Conservation (phyloP, 2,329 filamentous ascomycete species). For the Fusarium abutilonis region DNA sequence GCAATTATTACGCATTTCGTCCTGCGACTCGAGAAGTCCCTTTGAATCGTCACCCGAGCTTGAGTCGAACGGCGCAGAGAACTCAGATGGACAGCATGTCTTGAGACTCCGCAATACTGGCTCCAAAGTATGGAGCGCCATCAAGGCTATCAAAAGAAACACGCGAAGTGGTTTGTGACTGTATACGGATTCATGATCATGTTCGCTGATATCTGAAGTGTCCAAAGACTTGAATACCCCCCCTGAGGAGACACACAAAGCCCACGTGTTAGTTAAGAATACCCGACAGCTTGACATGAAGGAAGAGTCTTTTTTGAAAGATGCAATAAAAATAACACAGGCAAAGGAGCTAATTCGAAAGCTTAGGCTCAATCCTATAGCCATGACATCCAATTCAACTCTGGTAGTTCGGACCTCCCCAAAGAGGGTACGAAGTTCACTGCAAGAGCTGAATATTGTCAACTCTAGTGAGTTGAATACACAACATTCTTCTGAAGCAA, state of each 20-base stretch:
- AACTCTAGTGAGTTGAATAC: slow-evolving; percentile 37
- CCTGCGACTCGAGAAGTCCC: slow-evolving; percentile 25
- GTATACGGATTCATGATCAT: background rate
- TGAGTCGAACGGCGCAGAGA: slow-evolving; percentile 12
- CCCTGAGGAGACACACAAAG: slow-evolving; percentile 9
- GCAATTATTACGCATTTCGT: slow-evolving; percentile 37
- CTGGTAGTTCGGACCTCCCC: slow-evolving; percentile 43
- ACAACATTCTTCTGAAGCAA: slow-evolving; percentile 44
- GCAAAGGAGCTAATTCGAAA: slow-evolving; percentile 44
- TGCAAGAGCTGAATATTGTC: slow-evolving; percentile 37
- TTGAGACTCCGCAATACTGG: slow-evolving; percentile 44
- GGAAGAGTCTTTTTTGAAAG: background rate
- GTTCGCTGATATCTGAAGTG: slow-evolving; percentile 22
- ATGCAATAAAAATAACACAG: slow-evolving; percentile 31
- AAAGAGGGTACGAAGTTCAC: slow-evolving; percentile 40
- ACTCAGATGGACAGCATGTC: slow-evolving; percentile 12
- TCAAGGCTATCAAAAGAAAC: slow-evolving; percentile 48
- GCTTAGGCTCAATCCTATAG: slow-evolving; percentile 41
- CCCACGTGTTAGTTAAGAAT: slow-evolving; percentile 2
- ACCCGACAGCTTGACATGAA: background rate
- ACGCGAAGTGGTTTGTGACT: slow-evolving; percentile 41
- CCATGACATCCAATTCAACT: slow-evolving; percentile 45
- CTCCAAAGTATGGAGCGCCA: slow-evolving; percentile 50
- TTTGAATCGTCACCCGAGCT: slow-evolving; percentile 13
- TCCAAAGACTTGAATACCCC: slow-evolving; percentile 25